Evolutionary conservation across 805 yeast genomes (phyloP).

Genomic region (Wickerhamiella allomyrinae): DNA sequence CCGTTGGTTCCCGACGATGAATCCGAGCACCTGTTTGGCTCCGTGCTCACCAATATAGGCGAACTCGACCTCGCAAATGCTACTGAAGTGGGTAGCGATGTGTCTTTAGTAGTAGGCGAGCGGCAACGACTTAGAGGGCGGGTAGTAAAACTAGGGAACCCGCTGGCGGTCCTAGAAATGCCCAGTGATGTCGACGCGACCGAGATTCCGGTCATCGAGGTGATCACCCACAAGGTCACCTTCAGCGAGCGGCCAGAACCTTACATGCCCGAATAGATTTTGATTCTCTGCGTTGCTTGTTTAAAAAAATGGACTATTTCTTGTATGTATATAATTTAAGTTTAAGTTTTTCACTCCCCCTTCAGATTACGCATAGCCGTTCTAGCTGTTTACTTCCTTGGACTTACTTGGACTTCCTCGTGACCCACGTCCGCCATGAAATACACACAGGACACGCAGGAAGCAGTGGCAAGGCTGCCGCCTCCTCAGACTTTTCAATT

Average conservation of each 20-base stretch:
- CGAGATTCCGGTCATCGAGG: constrained; percentile 9
- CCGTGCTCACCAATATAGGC: constrained; percentile 6
- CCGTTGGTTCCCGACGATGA: constrained; percentile 8
- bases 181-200: background rate
- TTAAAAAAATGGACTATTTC: background rate
- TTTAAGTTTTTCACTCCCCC: background rate
- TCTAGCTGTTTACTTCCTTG: no score
- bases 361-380: background rate
- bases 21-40: background rate
- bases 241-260: constrained; percentile 17
- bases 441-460: background rate
- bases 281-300: background rate
- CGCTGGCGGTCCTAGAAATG: constrained; percentile 15
- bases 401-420: no score
- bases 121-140: constrained; percentile 14
- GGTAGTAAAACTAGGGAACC: constrained; percentile 11
- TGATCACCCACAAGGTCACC: constrained; percentile 12
- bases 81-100: constrained; percentile 9
- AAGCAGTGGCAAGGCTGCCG: background rate
- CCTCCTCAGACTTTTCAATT: background rate
- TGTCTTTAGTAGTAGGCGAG: constrained; percentile 10
- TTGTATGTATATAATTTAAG: background rate
- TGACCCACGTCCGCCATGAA: no score
- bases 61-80: constrained; percentile 10
- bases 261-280: background rate